Percentiles rank a stretch among this genome's conserved stretches.
phyloP scores from a whole-genome alignment of 2,329 filamentous ascomycete genomes.

The Aureobasidium namibiae region DNA sequence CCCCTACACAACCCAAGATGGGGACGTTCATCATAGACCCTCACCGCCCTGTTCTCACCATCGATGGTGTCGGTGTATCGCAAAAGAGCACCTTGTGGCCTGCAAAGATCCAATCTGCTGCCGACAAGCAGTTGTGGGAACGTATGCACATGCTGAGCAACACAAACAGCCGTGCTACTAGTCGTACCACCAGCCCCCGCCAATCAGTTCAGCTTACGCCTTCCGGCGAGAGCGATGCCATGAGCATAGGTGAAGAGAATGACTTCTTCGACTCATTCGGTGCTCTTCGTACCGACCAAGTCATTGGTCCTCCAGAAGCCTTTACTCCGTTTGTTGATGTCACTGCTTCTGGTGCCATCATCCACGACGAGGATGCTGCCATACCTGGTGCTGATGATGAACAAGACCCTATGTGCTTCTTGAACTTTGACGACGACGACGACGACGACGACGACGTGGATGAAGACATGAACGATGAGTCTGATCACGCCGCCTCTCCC shows the following conservation, averaged over 20 bases:
- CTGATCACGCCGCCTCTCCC: slow-evolving; percentile 30
- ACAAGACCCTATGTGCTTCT: slow-evolving; percentile 60
- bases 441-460: no score
- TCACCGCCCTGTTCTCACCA: slow-evolving; percentile 14
- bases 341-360: slow-evolving; percentile 13
- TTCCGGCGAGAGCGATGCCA: slow-evolving; percentile 15
- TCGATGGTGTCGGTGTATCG: slow-evolving; percentile 14
- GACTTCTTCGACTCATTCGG: slow-evolving; percentile 13
- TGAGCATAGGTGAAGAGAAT: slow-evolving; percentile 4
- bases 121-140: slow-evolving; percentile 15
- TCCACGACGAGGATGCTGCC: slow-evolving; percentile 8
- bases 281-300: slow-evolving; percentile 13
- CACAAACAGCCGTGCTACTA: slow-evolving; percentile 18
- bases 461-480: slow-evolving; percentile 37
- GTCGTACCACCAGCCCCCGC: slow-evolving; percentile 24
- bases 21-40: slow-evolving; percentile 24
- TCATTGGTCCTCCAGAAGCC: slow-evolving; percentile 15
- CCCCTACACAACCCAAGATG: slow-evolving; percentile 15
- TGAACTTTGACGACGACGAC: slow-evolving; percentile 58
- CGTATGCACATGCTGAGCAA: slow-evolving; percentile 11
- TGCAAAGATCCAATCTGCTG: slow-evolving; percentile 15
- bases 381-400: slow-evolving; percentile 35
- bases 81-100: slow-evolving; percentile 16
- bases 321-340: slow-evolving; percentile 16
- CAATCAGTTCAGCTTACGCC: slow-evolving; percentile 18